Evolutionary conservation across 73 alveolate genomes (phyloP).

Genomic region (Stentor roeselii): DNA sequence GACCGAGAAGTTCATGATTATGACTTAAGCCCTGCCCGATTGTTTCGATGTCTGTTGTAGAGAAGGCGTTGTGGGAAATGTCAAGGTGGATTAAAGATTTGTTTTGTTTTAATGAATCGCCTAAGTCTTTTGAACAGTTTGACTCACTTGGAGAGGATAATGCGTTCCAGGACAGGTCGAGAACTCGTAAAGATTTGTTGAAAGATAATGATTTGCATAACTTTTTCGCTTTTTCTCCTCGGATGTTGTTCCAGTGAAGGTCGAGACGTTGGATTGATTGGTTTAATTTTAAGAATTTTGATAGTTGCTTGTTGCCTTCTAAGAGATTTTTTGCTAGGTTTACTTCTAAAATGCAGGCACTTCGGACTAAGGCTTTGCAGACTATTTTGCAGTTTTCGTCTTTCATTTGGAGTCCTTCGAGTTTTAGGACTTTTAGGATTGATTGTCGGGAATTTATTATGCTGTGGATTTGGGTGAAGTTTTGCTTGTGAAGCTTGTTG

Average conservation of each 20-base stretch:
- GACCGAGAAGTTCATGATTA: constrained; percentile 74
- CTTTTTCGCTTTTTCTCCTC: constrained; percentile 42
- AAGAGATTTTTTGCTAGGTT: constrained; percentile 3
- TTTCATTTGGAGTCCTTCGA: constrained; percentile 5
- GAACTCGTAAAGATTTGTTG: background rate
- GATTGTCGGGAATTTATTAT: background rate
- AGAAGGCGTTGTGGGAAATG: constrained; percentile 65
- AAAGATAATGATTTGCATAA: background rate
- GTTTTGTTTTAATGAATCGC: constrained; percentile 47
- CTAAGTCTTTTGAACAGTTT: constrained; percentile 25
- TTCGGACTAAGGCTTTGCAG: background rate
- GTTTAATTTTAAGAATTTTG: background rate
- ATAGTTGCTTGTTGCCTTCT: background rate
- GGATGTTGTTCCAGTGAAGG: constrained; percentile 59
- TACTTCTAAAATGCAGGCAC: background rate
- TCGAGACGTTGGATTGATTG: constrained; percentile 30
- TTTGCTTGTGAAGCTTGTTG: background rate
- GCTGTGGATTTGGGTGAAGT: background rate
- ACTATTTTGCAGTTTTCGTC: background rate
- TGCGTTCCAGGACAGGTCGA: constrained; percentile 25
- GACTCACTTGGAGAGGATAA: background rate
- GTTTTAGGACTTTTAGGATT: background rate
- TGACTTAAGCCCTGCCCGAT: constrained; percentile 58
- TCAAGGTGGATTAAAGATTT: constrained; percentile 72
- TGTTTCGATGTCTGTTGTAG: constrained; percentile 42